Evolutionary conservation across 495 filamentous ascomycete species (phyloP).

Genomic region (Aspergillus sclerotiicarbonarius): DNA sequence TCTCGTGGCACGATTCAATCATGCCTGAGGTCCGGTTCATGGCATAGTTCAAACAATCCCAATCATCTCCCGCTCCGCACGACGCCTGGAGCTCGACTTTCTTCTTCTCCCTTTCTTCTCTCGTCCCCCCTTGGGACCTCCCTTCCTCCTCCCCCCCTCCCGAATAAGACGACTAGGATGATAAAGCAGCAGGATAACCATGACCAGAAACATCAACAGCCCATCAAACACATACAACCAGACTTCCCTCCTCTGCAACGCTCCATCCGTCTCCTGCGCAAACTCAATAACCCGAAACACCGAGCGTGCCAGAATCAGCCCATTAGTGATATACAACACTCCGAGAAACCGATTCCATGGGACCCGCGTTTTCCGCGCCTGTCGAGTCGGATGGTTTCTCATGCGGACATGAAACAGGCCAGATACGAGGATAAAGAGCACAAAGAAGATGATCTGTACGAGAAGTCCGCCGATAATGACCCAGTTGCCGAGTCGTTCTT

Average conservation of each 20-base stretch:
- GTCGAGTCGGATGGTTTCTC: constrained; percentile 15
- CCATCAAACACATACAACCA: constrained; percentile 42
- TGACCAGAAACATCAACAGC: neutral
- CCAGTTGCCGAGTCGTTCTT: constrained; percentile 25
- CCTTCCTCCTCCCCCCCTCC: neutral
- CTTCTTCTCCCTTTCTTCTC: neutral
- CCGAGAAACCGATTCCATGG: neutral
- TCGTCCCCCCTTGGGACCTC: too few relatives aligned
- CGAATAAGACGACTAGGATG: neutral
- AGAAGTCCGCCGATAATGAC: constrained; percentile 39
- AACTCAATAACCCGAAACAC: constrained; percentile 63
- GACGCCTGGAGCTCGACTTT: neutral
- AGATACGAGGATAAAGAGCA: constrained; percentile 25
- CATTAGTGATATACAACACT: constrained; percentile 1
- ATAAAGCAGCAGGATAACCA: neutral
- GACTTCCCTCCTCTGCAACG: constrained; percentile 49
- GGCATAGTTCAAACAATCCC: neutral
- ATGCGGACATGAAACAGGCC: constrained; percentile 32
- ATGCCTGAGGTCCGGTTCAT: neutral
- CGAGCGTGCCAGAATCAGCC: constrained; percentile 55
- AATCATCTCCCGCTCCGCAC: neutral
- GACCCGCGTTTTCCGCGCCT: neutral
- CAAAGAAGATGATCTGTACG: constrained; percentile 27
- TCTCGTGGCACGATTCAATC: too few relatives aligned
- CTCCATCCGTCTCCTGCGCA: constrained; percentile 47